Conservation (phyloP, 495 filamentous ascomycete species). For the Rostrohypoxylon terebratum region DNA sequence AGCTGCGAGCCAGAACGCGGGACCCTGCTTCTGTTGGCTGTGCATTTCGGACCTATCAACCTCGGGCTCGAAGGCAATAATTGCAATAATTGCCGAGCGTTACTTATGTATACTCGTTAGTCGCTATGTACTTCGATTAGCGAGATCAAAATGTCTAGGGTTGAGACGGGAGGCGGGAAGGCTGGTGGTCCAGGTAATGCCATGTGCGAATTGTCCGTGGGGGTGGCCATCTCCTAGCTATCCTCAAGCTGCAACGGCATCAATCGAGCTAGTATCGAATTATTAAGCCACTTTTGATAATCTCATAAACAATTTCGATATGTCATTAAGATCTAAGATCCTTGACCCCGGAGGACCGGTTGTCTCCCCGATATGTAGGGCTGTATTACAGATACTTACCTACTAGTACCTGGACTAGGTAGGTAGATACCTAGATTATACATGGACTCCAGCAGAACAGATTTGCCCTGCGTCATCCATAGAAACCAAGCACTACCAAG, state of each 20-base stretch:
- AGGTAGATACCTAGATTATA: too few species aligned
- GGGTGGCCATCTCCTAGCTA: not conserved
- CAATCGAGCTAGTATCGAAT: slow-evolving; percentile 7
- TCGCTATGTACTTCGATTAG: slow-evolving; percentile 13
- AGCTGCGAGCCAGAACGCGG: slow-evolving; percentile 34
- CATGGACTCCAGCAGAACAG: slow-evolving; percentile 10
- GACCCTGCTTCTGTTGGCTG: slow-evolving; percentile 27
- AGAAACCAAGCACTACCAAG: not conserved
- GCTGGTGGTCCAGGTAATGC: slow-evolving; percentile 19
- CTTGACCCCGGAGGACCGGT: slow-evolving; percentile 22
- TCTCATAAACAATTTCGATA: slow-evolving; percentile 23
- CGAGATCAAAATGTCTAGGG: slow-evolving; percentile 23
- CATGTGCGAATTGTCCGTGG: slow-evolving; percentile 33
- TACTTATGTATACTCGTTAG: slow-evolving; percentile 1
- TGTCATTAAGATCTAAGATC: slow-evolving; percentile 39
- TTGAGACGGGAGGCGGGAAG: not conserved
- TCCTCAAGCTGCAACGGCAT: slow-evolving; percentile 2
- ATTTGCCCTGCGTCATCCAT: slow-evolving; percentile 20
- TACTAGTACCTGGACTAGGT: too few species aligned
- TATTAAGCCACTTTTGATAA: slow-evolving; percentile 10
- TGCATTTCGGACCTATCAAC: slow-evolving; percentile 12
- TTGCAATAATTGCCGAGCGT: slow-evolving; percentile 2
- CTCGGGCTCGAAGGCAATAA: slow-evolving; percentile 9
- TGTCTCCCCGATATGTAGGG: slow-evolving; percentile 23
- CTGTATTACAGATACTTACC: slow-evolving; percentile 22